Evolutionary conservation across 441 rosid species (phyloP).

Genomic region (Flueggea neowawraea): DNA sequence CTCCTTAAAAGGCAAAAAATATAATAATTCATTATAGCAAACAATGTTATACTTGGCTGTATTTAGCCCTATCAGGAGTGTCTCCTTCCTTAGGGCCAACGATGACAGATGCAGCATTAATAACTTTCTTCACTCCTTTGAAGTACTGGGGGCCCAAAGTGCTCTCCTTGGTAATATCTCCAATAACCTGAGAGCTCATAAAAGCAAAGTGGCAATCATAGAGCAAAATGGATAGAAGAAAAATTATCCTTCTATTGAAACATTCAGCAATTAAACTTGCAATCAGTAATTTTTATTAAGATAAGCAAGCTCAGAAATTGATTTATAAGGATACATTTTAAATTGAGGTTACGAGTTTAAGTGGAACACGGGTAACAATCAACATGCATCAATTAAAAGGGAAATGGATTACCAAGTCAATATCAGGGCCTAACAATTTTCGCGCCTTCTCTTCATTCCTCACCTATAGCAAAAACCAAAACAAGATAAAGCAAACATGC

Average conservation of each 20-base stretch:
- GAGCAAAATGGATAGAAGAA: too few relatives aligned
- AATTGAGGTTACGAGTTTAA: neutral
- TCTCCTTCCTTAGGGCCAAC: conserved; percentile 98
- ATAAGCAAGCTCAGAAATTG: too few relatives aligned
- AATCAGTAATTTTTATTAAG: too few relatives aligned
- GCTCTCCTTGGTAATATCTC: conserved; percentile 70
- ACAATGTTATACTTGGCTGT: conserved; percentile 61
- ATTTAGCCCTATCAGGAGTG: conserved; percentile 89
- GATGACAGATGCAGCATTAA: conserved; percentile 79
- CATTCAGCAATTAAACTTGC: neutral
- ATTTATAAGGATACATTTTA: neutral
- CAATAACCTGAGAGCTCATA: conserved; percentile 52
- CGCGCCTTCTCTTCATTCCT: conserved; percentile 88
- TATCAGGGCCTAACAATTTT: conserved; percentile 66
- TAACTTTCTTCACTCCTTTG: conserved; percentile 83
- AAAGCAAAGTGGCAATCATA: neutral
- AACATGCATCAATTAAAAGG: neutral
- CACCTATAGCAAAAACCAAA: conserved; percentile 36
- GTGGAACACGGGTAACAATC: neutral
- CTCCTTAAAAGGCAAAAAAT: too few relatives aligned
- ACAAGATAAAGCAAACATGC: neutral
- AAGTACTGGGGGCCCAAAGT: conserved; percentile 61
- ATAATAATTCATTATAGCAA: neutral
- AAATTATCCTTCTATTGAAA: too few relatives aligned
- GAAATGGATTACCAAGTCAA: conserved; percentile 61